Base-by-base conservation (phyloP, 345 rosid species). In the Rubroshorea leprosula region DNA sequence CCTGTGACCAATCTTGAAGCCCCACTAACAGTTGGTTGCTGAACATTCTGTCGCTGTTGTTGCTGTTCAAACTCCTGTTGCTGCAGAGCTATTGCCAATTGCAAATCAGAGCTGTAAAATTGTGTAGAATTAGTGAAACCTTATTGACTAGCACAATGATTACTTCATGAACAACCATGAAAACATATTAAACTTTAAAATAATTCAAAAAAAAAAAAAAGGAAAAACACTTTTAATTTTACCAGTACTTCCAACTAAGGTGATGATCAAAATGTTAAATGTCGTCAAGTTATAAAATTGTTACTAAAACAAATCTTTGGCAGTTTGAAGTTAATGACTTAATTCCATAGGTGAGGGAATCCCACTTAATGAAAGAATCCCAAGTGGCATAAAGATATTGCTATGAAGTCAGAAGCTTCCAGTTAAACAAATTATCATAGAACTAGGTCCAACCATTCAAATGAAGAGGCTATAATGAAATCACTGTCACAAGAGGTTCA, bases 51-150 rank as follows among this genome's bases (percentile, higher is more conserved):
- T 49, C 78, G 85, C 56, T 80, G 91, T 1, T 71, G 81, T 70
- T 79, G 97, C 27, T 84, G 92, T 63, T 85, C 99, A 55, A 83
- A 90, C 83, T 94, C 99, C 65, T 87, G 87, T 49, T 94, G 99
- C 66, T 94, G 99, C 71, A 94, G 73, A 54, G 96, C 99, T 71
- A 94, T 94, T 53, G 99, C 99, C 48, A 85, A 74, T 78, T 90
- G 96, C 57, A 90, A 82, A 81, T 94, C 99, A 64, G 95, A 72
- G 66, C 99, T 93, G 83, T 73, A 78, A 55, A 62, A 71, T 24
- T 12, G 52, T 39, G 49, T 41, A 52, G 3, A 41, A 29, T 48
- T 39, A 59, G 48, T 20, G 17, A 26, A 26, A 52, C 7, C 9
- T 51, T 19, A 26, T 26, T 12, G 6, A 35, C 9, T 2, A 52